phyloP scores from a whole-genome alignment of 306 rosid species.

The Lathyrus tuberosus region DNA sequence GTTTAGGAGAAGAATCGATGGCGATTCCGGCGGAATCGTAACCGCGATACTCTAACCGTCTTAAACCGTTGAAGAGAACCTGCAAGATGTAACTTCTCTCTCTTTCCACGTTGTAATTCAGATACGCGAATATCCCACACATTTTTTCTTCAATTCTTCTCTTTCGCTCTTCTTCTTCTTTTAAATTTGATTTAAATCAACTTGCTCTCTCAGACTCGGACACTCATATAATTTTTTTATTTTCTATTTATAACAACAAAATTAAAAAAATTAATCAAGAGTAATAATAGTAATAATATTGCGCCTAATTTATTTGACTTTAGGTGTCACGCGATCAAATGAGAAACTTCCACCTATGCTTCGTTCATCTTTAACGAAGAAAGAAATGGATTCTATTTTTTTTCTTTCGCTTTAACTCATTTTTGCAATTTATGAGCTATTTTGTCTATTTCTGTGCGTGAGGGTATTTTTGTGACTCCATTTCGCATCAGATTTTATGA shows the following conservation, averaged over 20 bases:
- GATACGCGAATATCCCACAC: constrained; percentile 98
- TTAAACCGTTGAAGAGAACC: constrained; percentile 85
- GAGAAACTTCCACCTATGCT: constrained; percentile 23
- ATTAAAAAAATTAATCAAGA: not conserved
- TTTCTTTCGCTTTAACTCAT: not conserved
- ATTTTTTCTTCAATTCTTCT: constrained; percentile 39
- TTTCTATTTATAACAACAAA: not conserved
- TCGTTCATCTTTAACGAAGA: not conserved
- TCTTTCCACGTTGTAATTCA: constrained; percentile 79
- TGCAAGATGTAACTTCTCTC: constrained; percentile 88
- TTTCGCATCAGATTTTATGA: constrained; percentile 25
- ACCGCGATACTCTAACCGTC: constrained; percentile 91
- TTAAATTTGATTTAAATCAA: not conserved
- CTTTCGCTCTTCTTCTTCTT: constrained; percentile 11
- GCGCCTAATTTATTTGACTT: constrained; percentile 37
- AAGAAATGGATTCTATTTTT: not conserved
- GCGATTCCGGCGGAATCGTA: constrained; percentile 97
- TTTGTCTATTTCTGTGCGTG: not conserved
- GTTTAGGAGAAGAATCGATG: constrained; percentile 56
- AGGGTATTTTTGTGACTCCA: constrained; percentile 29
- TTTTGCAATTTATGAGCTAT: not conserved
- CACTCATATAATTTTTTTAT: not conserved
- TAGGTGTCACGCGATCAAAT: not conserved
- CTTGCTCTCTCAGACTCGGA: not conserved
- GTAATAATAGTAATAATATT: not conserved